phyloP scores from a whole-genome alignment of 345 rosid species.

The Gossypium turneri region DNA sequence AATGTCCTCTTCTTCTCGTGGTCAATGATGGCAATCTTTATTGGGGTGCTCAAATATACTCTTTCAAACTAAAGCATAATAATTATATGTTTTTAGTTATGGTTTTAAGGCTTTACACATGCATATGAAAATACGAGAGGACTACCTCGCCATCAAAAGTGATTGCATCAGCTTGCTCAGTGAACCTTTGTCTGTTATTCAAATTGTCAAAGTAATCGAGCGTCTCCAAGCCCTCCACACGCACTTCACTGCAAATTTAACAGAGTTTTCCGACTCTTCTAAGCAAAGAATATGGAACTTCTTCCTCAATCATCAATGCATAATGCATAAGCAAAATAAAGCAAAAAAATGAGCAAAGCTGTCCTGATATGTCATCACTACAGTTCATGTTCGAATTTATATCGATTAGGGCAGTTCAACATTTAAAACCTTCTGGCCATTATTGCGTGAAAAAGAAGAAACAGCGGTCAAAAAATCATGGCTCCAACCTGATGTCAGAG shows the following conservation, averaged over 20 bases:
- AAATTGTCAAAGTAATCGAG: constrained; percentile 87
- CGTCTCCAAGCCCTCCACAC: constrained; percentile 97
- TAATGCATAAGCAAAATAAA: not conserved
- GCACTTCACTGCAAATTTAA: constrained; percentile 78
- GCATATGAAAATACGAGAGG: not conserved
- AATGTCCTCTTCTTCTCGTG: constrained; percentile 94
- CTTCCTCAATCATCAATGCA: constrained; percentile 4
- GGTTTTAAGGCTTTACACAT: not conserved
- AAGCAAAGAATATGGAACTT: constrained; percentile 9
- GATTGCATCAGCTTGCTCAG: constrained; percentile 97
- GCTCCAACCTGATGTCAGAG: constrained; percentile 81
- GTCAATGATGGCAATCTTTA: constrained; percentile 89
- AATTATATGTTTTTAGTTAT: not conserved
- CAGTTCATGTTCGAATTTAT: too few relatives aligned
- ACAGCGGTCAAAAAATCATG: not conserved
- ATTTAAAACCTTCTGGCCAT: too few relatives aligned
- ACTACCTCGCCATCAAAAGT: constrained; percentile 89
- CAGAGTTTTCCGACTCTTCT: constrained; percentile 19
- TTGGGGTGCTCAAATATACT: constrained; percentile 84
- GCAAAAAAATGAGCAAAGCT: not conserved
- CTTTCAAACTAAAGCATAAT: constrained; percentile 53
- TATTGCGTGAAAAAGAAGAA: too few relatives aligned
- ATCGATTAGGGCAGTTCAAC: too few relatives aligned
- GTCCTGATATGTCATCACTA: too few relatives aligned
- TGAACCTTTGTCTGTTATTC: constrained; percentile 59